Percentiles rank a stretch among this genome's conserved stretches.
These are phyloP conservation scores for Prunus persica DNA, from an alignment of 306 rosid genomes.

Conservation along the genomic window Prunus_persica_NCBIv2 NC_034011.1:2785501-2786000, in stretches of 20 bases:
- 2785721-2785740: slow-evolving; percentile 73
- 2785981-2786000: too few relatives aligned
- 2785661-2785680: background rate
- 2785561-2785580: background rate
- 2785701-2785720: slow-evolving; percentile 46
- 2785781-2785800: slow-evolving; percentile 95
- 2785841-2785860: slow-evolving; percentile 19
- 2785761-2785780: slow-evolving; percentile 82
- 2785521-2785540: background rate
- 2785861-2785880: background rate
- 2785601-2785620: background rate
- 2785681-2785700: background rate
- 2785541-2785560: background rate
- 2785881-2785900: background rate
- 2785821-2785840: slow-evolving; percentile 14
- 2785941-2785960: background rate
- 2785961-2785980: background rate
- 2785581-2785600: background rate
- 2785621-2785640: background rate
- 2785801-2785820: slow-evolving; percentile 77
- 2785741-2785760: slow-evolving; percentile 75
- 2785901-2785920: background rate
- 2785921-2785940: background rate
- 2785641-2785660: background rate
- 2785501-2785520: background rate